Base-by-base conservation (phyloP, 1,139 yeast genomes). In the Candida sp. region DNA sequence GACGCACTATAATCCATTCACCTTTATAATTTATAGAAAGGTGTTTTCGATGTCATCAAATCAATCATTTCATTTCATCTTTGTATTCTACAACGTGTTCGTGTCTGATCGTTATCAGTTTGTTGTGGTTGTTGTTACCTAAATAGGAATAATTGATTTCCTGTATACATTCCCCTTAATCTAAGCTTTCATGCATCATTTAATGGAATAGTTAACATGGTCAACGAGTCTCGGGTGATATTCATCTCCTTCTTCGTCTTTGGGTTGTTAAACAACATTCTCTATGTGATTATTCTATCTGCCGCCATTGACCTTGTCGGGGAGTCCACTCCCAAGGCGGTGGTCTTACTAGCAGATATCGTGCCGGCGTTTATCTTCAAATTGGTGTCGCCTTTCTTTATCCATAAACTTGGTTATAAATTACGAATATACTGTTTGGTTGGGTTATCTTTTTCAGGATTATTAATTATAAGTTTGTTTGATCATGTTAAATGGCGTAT, bases 241-340 rank as follows among this genome's bases (percentile, higher is more conserved):
- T 84, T 81, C 52, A 41, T 62, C 0, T 72, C 86, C 6, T 91
- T 91, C 63, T 85, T 95, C 81, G 60, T 84, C 3, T 88, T 91
- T 64, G 99, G 98, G 0, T 75, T 91, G 19, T 70, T 90, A 40
- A 93, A 93, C 64, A 91, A 91, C 60, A 86, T 91, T 5, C 76
- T 91, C 2, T 91, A 91, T 65, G 98, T 91, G 40, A 93, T 93
- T 27, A 90, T 91, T 36, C 70, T 93, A 21, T 84, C 96, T 0
- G 96, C 98, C 0, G 98, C 98, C 3, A 80, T 87, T 35, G 98
- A 91, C 58, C 68, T 91, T 19, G 97, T 91, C 1, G 97, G 97
- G 0, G 78, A 88, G 0, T 56, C 74, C 19, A 78, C 87, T 0
- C 98, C 98, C 11, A 91, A 93, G 61, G 93, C 96, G 0, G 70